Percentiles rank a stretch among this genome's conserved stretches.
Evolutionary conservation across 2,329 filamentous ascomycete genomes (phyloP).

Genomic region (Xylaria sp.): DNA sequence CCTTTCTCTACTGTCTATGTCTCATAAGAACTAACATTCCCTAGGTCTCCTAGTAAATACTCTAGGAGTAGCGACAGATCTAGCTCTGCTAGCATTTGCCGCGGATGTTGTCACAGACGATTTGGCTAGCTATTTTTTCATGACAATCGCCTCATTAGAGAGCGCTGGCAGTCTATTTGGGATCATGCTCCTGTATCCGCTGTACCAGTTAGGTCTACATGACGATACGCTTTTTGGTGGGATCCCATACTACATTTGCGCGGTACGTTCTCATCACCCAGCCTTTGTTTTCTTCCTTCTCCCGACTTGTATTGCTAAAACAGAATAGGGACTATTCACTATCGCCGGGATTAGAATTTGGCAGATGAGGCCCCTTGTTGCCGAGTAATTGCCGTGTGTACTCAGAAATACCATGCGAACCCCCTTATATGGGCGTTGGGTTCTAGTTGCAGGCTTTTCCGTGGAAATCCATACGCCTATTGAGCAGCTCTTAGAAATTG

Average conservation of each 20-base stretch:
- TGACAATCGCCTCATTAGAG: conserved; percentile 20
- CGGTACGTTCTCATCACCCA: conserved; percentile 1
- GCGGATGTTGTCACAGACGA: conserved; percentile 11
- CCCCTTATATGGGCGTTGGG: not conserved
- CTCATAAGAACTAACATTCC: not conserved
- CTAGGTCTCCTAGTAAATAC: conserved; percentile 26
- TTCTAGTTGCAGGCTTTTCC: not conserved
- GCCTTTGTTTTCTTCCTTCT: too few species aligned
- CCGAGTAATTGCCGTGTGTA: not conserved
- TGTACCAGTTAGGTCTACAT: conserved; percentile 20
- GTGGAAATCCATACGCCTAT: not conserved
- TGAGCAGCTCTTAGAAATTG: not conserved
- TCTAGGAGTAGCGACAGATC: conserved; percentile 23
- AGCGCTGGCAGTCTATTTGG: conserved; percentile 21
- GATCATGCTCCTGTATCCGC: conserved; percentile 18
- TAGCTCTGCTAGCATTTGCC: conserved; percentile 21
- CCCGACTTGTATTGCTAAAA: not conserved
- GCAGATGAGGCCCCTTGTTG: not conserved
- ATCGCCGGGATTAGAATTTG: conserved; percentile 3
- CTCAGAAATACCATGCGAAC: not conserved
- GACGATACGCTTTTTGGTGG: conserved; percentile 15
- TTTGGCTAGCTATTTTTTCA: conserved; percentile 13
- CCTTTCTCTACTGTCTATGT: too few species aligned
- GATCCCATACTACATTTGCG: conserved; percentile 25
- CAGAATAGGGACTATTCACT: conserved; percentile 11